Evolutionary conservation across 2,329 filamentous ascomycete genomes (phyloP), one percentile per base, ranked within the genome.

Genomic region (Immersiporthe knoxdaviesiana): DNA sequence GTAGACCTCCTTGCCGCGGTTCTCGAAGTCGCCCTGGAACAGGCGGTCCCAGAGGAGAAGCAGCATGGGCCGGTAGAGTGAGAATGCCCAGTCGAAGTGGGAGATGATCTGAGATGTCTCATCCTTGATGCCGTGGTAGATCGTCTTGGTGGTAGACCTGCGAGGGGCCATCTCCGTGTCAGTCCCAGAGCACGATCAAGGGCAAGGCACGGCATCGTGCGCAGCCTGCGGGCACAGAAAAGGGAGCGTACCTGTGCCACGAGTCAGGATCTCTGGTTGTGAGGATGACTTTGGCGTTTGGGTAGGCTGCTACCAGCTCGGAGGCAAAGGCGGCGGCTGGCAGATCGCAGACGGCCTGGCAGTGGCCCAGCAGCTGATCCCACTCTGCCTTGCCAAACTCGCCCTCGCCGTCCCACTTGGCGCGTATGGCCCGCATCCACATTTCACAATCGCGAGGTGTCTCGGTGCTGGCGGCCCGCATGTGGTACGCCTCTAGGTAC

Each of bases 281-380:
- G 67, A 82, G 78, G 24, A 86, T 79, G 14, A 85, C 83, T 70
- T 82, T 83, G 58, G 84, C 84, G 37, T 85, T 78, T 0, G 84
- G 84, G 68, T 84, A 85, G 6, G 84, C 75, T 24, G 79, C 78
- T 66, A 85, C 76, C 50, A 85, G 73, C 69, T 86, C 83, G 21
- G 79, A 77, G 3, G 77, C 79, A 58, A 85, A 81, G 32, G 68
- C 68, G 12, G 70, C 70, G 27, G 68, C 68, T 14, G 70, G 70
- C 37, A 71, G 58, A n/a, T 71, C 70, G 50, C 68, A 70, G 27
- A 71, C 70, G 35, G 70, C 78, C 70, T 81, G 82, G 72, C 78
- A 82, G 32, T 79, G 74, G 60, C 80, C 81, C 62, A 85, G 79
- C 8, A 85, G 75, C 68, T 77, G 76, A 74, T 85, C 83, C 78